These are phyloP conservation scores for Globisporangium lucens DNA, from an alignment of 352 stramenopile genomes.

Conservation along the genomic window DNA sequence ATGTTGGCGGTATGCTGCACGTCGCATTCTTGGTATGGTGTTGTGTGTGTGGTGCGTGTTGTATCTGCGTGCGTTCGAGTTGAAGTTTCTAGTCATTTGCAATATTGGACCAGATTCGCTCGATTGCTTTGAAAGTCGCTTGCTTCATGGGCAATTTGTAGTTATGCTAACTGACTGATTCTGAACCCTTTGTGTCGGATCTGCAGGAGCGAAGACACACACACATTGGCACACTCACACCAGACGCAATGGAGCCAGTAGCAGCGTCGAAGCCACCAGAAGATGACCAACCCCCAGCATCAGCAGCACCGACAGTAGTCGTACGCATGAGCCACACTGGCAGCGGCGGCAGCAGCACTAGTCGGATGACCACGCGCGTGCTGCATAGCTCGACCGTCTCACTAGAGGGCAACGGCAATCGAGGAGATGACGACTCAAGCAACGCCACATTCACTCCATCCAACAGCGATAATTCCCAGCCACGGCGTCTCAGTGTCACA, in stretches of 20 bases:
- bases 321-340: not conserved
- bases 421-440: not conserved
- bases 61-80: not conserved
- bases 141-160: not conserved
- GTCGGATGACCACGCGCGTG: not conserved
- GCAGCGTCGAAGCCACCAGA: not conserved
- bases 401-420: not conserved
- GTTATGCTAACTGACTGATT: not conserved
- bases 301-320: not conserved
- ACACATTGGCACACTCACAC: not conserved
- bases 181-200: not conserved
- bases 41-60: not conserved
- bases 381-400: not conserved
- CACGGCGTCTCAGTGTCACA: slow-evolving; percentile 9
- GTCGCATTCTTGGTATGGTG: too few relatives aligned
- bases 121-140: not conserved
- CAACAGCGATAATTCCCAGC: not conserved
- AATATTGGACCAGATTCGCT: not conserved
- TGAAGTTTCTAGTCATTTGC: not conserved
- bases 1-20: too few relatives aligned
- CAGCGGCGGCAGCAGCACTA: not conserved
- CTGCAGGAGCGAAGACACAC: not conserved
- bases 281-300: not conserved
- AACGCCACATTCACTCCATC: not conserved
- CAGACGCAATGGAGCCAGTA: not conserved